Percentiles rank a stretch among this genome's conserved stretches.
phyloP scores from a whole-genome alignment of 805 yeast genomes.

The Candida jianshihensis region DNA sequence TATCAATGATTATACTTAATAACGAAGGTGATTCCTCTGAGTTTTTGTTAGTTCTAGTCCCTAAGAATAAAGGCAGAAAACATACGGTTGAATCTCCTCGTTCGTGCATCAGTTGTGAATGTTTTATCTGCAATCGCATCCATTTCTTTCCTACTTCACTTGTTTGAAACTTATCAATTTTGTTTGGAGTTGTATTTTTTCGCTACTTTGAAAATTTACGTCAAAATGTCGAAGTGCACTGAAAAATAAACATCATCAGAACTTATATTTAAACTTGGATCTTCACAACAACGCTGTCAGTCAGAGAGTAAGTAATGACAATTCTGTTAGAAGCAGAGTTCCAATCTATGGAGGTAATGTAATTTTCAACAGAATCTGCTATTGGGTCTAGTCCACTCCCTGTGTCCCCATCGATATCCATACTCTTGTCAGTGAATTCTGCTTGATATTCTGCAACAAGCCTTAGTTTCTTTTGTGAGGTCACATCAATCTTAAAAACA shows the following conservation, averaged over 20 bases:
- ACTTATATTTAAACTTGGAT: neutral
- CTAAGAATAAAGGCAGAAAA: too few relatives aligned
- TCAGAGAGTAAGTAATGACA: slow-evolving; percentile 26
- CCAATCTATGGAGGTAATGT: slow-evolving; percentile 31
- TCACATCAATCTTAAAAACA: slow-evolving; percentile 38
- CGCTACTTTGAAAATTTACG: neutral
- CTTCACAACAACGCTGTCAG: slow-evolving; percentile 19
- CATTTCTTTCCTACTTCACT: slow-evolving; percentile 29
- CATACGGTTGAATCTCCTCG: slow-evolving; percentile 29
- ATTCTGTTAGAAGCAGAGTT: slow-evolving; percentile 20
- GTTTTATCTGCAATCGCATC: slow-evolving; percentile 62
- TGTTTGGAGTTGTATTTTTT: neutral
- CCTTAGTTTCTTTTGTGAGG: slow-evolving; percentile 10
- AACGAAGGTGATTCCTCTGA: slow-evolving; percentile 69
- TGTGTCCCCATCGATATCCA: neutral
- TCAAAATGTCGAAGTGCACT: too few relatives aligned
- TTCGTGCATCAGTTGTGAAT: slow-evolving; percentile 27
- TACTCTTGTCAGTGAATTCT: slow-evolving; percentile 7
- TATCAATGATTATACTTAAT: slow-evolving; percentile 69
- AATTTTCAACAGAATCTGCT: slow-evolving; percentile 10
- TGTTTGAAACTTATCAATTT: neutral
- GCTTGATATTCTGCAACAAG: slow-evolving; percentile 21
- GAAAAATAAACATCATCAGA: neutral
- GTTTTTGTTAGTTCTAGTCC: neutral
- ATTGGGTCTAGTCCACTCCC: neutral